These are phyloP conservation scores for Parasitella parasitica DNA, from an alignment of 371 early-diverging fungal genomes.

Conservation along the genomic window DNA sequence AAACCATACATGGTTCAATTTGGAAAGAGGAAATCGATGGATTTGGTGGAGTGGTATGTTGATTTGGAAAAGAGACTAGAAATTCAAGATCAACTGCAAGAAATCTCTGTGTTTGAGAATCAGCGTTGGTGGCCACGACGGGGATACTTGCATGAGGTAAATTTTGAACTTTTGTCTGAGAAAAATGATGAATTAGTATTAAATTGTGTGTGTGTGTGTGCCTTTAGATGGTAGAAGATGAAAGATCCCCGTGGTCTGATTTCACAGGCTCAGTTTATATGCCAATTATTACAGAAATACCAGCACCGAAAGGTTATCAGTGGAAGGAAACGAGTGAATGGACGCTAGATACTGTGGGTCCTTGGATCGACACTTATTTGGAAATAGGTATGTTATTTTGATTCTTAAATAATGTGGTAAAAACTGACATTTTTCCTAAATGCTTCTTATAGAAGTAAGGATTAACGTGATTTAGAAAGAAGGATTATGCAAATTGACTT, in stretches of 20 bases:
- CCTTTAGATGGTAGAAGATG: slow-evolving; percentile 17
- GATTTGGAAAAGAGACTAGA: slow-evolving; percentile 21
- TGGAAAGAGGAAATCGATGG: slow-evolving; percentile 1
- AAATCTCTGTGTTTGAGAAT: slow-evolving; percentile 29
- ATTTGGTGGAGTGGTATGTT: slow-evolving; percentile 15
- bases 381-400: slow-evolving; percentile 8
- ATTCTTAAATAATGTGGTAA: not conserved
- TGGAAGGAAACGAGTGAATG: slow-evolving; percentile 26
- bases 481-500: not conserved
- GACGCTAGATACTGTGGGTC: slow-evolving; percentile 25
- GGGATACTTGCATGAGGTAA: slow-evolving; percentile 15
- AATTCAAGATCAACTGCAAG: slow-evolving; percentile 6
- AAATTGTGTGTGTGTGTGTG: not conserved
- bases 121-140: slow-evolving; percentile 24
- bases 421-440: not conserved
- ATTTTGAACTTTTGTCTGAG: not conserved
- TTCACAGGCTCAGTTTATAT: slow-evolving; percentile 13
- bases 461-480: not conserved
- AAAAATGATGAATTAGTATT: not conserved
- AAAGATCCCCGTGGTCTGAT: slow-evolving; percentile 23
- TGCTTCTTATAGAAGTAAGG: slow-evolving; percentile 2
- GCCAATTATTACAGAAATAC: slow-evolving; percentile 17
- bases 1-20: slow-evolving; percentile 19
- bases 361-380: slow-evolving; percentile 26
- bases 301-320: slow-evolving; percentile 21